Base-by-base conservation (phyloP, 2,329 filamentous ascomycete genomes). In the Neonectria sp. region DNA sequence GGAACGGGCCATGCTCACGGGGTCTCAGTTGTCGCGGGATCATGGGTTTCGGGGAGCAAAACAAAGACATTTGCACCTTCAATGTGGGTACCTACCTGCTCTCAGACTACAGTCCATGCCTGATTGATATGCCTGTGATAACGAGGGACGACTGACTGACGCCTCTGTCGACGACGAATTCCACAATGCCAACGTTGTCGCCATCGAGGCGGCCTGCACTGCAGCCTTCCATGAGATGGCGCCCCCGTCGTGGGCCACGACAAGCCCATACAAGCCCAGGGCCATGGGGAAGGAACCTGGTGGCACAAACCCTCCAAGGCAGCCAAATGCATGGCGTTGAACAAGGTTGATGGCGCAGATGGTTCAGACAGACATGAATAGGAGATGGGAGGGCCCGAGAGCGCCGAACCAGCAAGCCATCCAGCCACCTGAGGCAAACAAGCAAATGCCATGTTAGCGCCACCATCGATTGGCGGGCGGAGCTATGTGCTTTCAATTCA, bases 311-410 rank as follows among this genome's bases (percentile, higher is more conserved):
- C 49, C 59, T 63, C 55, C 31, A 55, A 53, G 51, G 17, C 29
- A 37, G 33, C 53, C 37, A 57, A 40, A 67, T 55, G 60, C 67
- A 59, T 65, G 51, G 68, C 60, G 64, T 62, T 24, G 51, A 61
- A 63, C 48, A 69, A 55, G 60, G 58, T 71, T 68, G 61, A 60
- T 55, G 55, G 55, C 31, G 52, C 25, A 31, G 45, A 31, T 7
- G 24, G 46, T 31, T 40, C 63, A 60, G 59, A 45, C 35, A 63
- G 49, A 25, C 51, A 65, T 61, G 63, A 64, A 67, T 65, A 64
- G 59, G 59, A 64, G 58, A 57, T 56, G 67, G 59, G 59, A 64
- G 58, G 53, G 59, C 55, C 55, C 49, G 63, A 31, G 57, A 65
- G 43, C 51, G 55, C 27, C 40, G 4, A 21, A 6, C 58, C n/a